These are phyloP conservation scores for Paraconiothyrium brasiliense DNA, from an alignment of 2,329 filamentous ascomycete genomes.

Conservation along the genomic window DNA sequence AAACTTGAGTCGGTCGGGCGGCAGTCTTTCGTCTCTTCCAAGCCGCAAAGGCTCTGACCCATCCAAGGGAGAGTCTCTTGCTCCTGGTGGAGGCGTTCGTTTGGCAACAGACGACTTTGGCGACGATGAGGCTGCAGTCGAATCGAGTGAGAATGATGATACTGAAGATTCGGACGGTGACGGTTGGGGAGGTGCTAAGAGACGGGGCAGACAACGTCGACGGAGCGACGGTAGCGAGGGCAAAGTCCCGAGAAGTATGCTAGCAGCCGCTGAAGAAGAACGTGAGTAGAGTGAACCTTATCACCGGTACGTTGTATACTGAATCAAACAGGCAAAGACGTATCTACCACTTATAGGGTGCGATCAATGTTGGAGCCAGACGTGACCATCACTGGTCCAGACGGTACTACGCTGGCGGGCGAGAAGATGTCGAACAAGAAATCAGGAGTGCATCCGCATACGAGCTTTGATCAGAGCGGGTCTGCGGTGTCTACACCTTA, in stretches of 20 bases:
- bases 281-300: conserved; percentile 60
- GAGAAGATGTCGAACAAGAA: conserved; percentile 65
- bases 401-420: conserved; percentile 66
- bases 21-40: conserved; percentile 70
- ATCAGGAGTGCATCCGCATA: conserved; percentile 77
- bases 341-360: conserved; percentile 65
- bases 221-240: conserved; percentile 48
- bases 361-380: conserved; percentile 73
- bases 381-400: conserved; percentile 71
- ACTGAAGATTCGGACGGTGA: conserved; percentile 73
- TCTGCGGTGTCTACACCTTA: conserved; percentile 68
- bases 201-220: conserved; percentile 51
- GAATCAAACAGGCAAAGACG: conserved; percentile 56
- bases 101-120: conserved; percentile 67
- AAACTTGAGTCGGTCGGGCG: conserved; percentile 70
- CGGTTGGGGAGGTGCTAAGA: conserved; percentile 54
- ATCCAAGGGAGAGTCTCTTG: conserved; percentile 51
- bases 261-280: conserved; percentile 81
- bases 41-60: conserved; percentile 60
- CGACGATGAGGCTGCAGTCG: conserved; percentile 68
- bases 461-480: conserved; percentile 79
- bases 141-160: conserved; percentile 71
- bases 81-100: conserved; percentile 63
- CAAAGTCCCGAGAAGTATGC: conserved; percentile 64
- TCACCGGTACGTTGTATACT: conserved; percentile 21